Conservation (phyloP, 805 yeast genomes). For the Ogataea nonfermentans region DNA sequence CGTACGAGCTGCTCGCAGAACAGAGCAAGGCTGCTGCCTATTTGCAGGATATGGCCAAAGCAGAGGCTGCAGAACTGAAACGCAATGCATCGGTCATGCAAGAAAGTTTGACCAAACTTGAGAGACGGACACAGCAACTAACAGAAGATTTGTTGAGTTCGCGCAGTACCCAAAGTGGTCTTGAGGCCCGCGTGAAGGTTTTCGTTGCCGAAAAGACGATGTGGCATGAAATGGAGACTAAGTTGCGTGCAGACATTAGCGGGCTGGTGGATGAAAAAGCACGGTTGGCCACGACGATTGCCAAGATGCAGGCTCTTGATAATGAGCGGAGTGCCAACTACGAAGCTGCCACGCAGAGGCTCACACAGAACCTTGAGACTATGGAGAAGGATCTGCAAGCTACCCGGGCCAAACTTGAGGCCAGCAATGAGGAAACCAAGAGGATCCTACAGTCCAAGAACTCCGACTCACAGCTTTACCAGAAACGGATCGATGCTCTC, state of each 20-base stretch:
- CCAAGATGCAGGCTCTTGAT: conserved; percentile 58
- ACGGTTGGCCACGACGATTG: conserved; percentile 53
- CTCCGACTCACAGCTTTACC: conserved; percentile 50
- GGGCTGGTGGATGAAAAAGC: conserved; percentile 57
- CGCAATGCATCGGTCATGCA: conserved; percentile 40
- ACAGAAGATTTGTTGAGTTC: conserved; percentile 56
- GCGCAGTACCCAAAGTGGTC: conserved; percentile 43
- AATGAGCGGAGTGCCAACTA: conserved; percentile 58
- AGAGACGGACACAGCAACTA: conserved; percentile 43
- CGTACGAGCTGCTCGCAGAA: conserved; percentile 52
- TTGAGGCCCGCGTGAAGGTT: conserved; percentile 45
- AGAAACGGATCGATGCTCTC: conserved; percentile 60
- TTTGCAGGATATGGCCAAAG: conserved; percentile 38
- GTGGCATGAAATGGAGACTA: conserved; percentile 46
- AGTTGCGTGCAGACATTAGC: conserved; percentile 51
- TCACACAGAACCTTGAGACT: conserved; percentile 47
- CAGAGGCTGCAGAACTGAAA: conserved; percentile 47
- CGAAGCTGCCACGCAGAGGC: conserved; percentile 47
- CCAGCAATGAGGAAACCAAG: conserved; percentile 50
- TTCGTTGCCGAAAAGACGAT: conserved; percentile 54
- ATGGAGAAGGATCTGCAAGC: conserved; percentile 46
- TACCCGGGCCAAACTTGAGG: conserved; percentile 45
- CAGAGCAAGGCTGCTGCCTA: conserved; percentile 43
- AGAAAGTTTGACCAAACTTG: conserved; percentile 45
- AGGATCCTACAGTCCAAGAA: conserved; percentile 54